Evolutionary conservation across 257 asterid genomes (phyloP).

Genomic region (Hygrophila difformis): DNA sequence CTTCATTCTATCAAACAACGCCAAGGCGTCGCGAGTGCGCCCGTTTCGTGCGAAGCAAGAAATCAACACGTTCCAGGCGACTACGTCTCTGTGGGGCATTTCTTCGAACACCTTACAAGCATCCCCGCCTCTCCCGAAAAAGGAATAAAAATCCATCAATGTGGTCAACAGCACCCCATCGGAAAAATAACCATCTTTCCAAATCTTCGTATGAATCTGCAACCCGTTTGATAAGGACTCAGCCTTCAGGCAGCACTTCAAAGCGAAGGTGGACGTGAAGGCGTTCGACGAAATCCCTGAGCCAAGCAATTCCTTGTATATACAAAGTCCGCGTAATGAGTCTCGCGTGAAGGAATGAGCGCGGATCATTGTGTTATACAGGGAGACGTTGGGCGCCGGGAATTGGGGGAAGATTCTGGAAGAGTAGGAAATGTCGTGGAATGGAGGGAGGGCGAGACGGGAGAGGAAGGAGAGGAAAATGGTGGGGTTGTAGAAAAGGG

Average conservation of each 20-base stretch:
- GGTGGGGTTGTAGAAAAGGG: conserved; percentile 31
- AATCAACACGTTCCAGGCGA: conserved; percentile 72
- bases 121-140: conserved; percentile 26
- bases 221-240: conserved; percentile 36
- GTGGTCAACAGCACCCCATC: conserved; percentile 51
- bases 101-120: conserved; percentile 68
- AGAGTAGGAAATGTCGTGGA: conserved; percentile 47
- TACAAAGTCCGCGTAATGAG: conserved; percentile 33
- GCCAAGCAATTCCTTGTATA: conserved; percentile 39
- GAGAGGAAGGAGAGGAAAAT: conserved; percentile 55
- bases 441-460: conserved; percentile 44
- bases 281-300: conserved; percentile 50
- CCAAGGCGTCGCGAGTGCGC: conserved; percentile 47
- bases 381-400: conserved; percentile 38
- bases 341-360: conserved; percentile 42
- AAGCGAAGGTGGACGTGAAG: conserved; percentile 37
- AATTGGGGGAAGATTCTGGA: conserved; percentile 29
- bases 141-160: conserved; percentile 68
- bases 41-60: conserved; percentile 43
- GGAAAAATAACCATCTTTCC: conserved; percentile 43
- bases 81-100: conserved; percentile 48
- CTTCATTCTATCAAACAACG: conserved; percentile 52
- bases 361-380: conserved; percentile 54
- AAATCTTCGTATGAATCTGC: conserved; percentile 51
- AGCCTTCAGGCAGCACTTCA: conserved; percentile 53